Evolutionary conservation across 2,329 filamentous ascomycete species (phyloP), one percentile per base, ranked within the genome.

Genomic region (Talaromyces sp.): DNA sequence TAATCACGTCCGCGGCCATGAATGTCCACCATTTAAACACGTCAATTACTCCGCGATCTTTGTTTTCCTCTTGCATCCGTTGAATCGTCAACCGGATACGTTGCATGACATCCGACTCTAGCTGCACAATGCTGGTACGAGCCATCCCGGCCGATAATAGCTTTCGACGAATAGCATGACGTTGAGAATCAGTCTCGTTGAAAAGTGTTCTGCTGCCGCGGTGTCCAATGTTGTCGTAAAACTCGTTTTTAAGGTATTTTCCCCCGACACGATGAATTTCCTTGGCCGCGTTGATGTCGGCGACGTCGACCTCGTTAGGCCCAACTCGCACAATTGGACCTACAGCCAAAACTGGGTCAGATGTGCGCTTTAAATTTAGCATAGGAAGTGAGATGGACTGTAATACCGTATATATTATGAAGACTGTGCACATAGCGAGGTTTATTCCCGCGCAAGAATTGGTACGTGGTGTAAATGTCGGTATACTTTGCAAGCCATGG

Each of bases 11-110:
- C 0, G 82, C 82, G 0, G 82, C 71, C 75, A 84, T 79, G 59
- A 83, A 84, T 5, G 79, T 68, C 72, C 76, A 82, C 83, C 83
- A 86, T 61, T 84, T 83, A 61, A 77, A 75, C 0, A 85, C 70
- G 63, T 86, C 82, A 0, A 71, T 73, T 0, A 63, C 70, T 0
- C 78, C 75, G 0, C 64, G 65, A 15, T 58, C 66, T 63, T 74
- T 60, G 62, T 78, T 75, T 54, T 85, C 82, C 17, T 78, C 69
- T 0, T 64, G 68, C 22, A 85, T 84, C 47, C 71, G 72, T 1
- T 74, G 32, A 1, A 85, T 73, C 0, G 80, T 70, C 15, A 81
- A 63, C 0, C 73, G 67, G 0, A 78, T 72, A n/a, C 75, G 77
- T 0, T 64, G 64, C 4, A 73, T 65, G 8, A 84, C 71, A 68